Conservation (phyloP, 164 flowering plant genomes). For the Santalum album region DNA sequence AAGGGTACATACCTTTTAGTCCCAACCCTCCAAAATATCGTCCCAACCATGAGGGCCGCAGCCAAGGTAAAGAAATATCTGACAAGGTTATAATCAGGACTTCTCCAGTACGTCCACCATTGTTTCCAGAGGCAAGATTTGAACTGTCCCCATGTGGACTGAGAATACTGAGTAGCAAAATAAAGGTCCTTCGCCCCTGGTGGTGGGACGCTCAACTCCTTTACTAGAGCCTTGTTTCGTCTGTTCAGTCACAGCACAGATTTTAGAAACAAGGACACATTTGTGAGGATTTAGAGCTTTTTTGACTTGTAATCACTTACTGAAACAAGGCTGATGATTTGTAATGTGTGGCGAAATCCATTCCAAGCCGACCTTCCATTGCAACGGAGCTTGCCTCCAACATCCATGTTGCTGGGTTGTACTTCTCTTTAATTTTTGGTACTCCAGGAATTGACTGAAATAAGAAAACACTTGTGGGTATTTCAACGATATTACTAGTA, state of each 20-base stretch:
- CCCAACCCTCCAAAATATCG: conserved; percentile 82
- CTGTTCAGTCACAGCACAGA: conserved; percentile 21
- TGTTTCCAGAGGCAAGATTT: conserved; percentile 89
- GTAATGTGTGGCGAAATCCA: conserved; percentile 81
- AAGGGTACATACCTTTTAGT: conserved; percentile 34
- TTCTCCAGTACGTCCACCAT: conserved; percentile 92
- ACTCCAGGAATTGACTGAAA: conserved; percentile 64
- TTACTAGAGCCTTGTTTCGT: conserved; percentile 64
- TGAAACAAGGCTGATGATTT: conserved; percentile 60
- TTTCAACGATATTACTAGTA: background rate
- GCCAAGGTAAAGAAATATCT: conserved; percentile 63
- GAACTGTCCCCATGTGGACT: conserved; percentile 68
- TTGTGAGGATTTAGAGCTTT: background rate
- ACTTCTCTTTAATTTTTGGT: conserved; percentile 63
- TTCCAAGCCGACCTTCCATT: conserved; percentile 57
- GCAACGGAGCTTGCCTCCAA: conserved; percentile 83
- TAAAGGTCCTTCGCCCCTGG: conserved; percentile 68
- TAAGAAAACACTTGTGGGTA: background rate
- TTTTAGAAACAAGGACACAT: background rate
- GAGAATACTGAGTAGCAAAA: conserved; percentile 61
- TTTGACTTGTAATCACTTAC: conserved; percentile 27
- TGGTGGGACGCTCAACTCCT: conserved; percentile 63
- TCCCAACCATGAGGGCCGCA: conserved; percentile 64
- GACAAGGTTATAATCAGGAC: conserved; percentile 85
- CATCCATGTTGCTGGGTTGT: conserved; percentile 99